phyloP scores from a whole-genome alignment of 257 asterid species.

The Leonotis leonurus region DNA sequence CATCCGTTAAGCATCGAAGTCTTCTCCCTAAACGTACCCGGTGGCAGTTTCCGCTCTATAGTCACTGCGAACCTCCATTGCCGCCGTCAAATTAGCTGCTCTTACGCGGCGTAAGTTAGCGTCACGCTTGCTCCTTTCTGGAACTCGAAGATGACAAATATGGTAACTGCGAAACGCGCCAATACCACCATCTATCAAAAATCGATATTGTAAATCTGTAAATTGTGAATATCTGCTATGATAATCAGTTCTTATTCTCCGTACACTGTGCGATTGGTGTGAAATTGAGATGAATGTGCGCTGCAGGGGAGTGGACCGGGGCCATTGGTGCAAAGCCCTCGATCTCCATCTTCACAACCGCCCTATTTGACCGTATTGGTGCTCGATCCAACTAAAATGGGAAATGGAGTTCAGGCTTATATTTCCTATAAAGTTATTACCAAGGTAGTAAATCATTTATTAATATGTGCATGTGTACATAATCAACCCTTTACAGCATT shows the following conservation, averaged over 20 bases:
- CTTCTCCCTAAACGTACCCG: background rate
- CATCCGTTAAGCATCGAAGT: background rate
- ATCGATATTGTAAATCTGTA: constrained; percentile 16
- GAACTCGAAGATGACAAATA: constrained; percentile 30
- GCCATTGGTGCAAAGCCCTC: constrained; percentile 64
- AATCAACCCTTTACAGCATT: background rate
- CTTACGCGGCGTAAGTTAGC: constrained; percentile 16
- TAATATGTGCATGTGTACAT: constrained; percentile 1
- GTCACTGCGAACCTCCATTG: background rate
- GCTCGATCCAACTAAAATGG: constrained; percentile 98
- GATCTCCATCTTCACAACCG: constrained; percentile 70
- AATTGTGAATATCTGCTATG: constrained; percentile 8
- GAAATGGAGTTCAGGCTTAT: constrained; percentile 94
- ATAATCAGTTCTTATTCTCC: background rate
- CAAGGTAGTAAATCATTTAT: constrained; percentile 42
- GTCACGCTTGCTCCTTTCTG: background rate
- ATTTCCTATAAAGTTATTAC: constrained; percentile 97
- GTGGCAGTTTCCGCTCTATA: constrained; percentile 9
- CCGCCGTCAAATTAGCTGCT: constrained; percentile 19
- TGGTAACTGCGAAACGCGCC: constrained; percentile 24
- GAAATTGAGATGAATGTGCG: constrained; percentile 23
- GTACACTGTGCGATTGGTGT: constrained; percentile 3
- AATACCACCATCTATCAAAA: background rate
- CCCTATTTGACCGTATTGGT: constrained; percentile 77
- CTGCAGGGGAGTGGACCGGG: constrained; percentile 81